Base-by-base conservation (phyloP, 768 basidiomycete species). In the Cystofilobasidium macerans region DNA sequence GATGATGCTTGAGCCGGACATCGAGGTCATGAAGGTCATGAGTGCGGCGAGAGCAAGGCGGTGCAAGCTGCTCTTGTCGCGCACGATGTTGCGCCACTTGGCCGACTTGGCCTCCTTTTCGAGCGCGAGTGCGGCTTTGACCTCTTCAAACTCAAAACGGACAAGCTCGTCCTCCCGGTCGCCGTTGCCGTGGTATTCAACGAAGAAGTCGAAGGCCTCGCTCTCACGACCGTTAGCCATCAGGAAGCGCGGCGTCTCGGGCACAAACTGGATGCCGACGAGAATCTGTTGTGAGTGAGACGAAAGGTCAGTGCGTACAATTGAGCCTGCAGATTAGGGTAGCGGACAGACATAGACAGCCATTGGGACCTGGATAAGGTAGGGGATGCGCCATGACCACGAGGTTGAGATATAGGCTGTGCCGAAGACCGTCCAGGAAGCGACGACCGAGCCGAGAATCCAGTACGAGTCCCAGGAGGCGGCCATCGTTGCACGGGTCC, bases 391-490 rank as follows among this genome's bases (percentile, higher is more conserved):
- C 76, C 76, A 77, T 35, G 70, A 67, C 76, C 76, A 77, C 0
- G 73, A 75, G 11, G 62, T 69, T 16, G 69, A 64, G 61, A 75
- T 65, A 65, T 70, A 75, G 30, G 70, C 70, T 6, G 69, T 68
- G 22, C 75, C 76, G 51, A 77, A 76, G 47, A 71, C 71, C 51
- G 74, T 71, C 71, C 71, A 77, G n/a, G 71, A 69, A n/a, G 74
- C 71, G 48, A 75, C 70, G 48, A 75, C 73, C 28, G 66, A 62
- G n/a, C 76, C 76, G 35, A 77, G 71, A 61, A 77, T 77, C 62
- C 72, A 77, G 72, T 76, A 77, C 38, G 76, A 77, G 69, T 77
- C 71, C 75, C 76, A 77, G 22, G 74, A 73, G 35, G 71, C 71
- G 16, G 75, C 74, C 33, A 77, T 69, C 32, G 69, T 61, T 11